Evolutionary conservation across 164 flowering plant species (phyloP).

Genomic region (Aristolochia contorta): DNA sequence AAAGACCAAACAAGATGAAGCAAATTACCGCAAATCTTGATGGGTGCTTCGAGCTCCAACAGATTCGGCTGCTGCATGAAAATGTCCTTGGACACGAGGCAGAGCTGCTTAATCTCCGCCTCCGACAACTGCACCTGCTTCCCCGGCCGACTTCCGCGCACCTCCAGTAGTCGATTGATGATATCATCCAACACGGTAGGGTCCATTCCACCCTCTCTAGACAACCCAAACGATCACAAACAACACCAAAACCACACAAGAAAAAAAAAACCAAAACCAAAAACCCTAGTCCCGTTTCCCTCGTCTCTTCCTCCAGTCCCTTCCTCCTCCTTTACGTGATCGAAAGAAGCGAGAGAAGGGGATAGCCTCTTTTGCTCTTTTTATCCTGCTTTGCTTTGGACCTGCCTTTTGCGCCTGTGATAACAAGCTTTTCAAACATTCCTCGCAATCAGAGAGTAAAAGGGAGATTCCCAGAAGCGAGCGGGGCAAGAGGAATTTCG

Average conservation of each 20-base stretch:
- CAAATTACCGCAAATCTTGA: slow-evolving; percentile 68
- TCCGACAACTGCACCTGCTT: slow-evolving; percentile 76
- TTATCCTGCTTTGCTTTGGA: slow-evolving; percentile 9
- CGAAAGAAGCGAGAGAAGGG: no score
- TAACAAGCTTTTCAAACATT: slow-evolving; percentile 14
- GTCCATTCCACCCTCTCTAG: slow-evolving; percentile 33
- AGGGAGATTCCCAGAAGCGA: slow-evolving; percentile 1
- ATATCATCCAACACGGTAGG: slow-evolving; percentile 44
- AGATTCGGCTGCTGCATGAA: slow-evolving; percentile 65
- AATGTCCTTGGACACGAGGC: slow-evolving; percentile 45
- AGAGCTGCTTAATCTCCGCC: slow-evolving; percentile 68
- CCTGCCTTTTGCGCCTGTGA: slow-evolving; percentile 3
- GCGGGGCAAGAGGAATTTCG: not conserved
- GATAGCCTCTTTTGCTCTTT: slow-evolving; percentile 1
- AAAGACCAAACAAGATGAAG: not conserved
- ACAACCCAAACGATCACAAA: slow-evolving; percentile 2
- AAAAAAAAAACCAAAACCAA: not conserved
- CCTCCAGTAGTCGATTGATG: slow-evolving; percentile 48
- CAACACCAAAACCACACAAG: not conserved
- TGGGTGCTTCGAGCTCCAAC: slow-evolving; percentile 77
- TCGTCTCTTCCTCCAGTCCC: no score
- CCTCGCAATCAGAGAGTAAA: slow-evolving; percentile 6
- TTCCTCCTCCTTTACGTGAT: no score
- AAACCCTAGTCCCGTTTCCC: no score
- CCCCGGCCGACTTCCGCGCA: slow-evolving; percentile 43